Evolutionary conservation across 2,329 filamentous ascomycete species (phyloP).

Genomic region (Graphilbum fragrans): DNA sequence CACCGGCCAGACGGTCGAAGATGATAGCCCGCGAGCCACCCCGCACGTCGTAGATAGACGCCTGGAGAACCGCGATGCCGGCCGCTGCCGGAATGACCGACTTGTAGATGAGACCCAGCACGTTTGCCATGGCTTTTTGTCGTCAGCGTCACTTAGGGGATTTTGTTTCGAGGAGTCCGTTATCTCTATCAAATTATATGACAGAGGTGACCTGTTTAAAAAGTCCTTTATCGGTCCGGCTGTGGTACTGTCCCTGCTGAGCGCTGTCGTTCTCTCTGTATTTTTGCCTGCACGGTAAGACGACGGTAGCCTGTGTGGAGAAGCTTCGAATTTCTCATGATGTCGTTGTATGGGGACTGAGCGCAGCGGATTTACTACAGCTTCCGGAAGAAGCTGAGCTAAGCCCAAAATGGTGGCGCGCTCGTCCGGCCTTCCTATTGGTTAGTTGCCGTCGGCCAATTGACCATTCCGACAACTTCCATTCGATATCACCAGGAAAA

Average conservation of each 20-base stretch:
- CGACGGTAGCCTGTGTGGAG: no score
- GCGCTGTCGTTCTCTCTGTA: no score
- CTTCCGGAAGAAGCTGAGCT: background rate
- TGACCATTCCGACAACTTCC: slow-evolving; percentile 15
- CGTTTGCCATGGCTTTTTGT: slow-evolving; percentile 45
- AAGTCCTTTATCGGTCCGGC: no score
- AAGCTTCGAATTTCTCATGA: no score
- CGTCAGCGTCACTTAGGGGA: no score
- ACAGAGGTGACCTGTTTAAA: no score
- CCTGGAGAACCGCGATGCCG: slow-evolving; percentile 55
- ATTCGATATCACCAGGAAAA: slow-evolving; percentile 11
- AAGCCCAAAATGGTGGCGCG: background rate
- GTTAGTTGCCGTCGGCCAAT: slow-evolving; percentile 3
- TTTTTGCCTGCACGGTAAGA: no score
- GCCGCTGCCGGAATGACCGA: slow-evolving; percentile 63
- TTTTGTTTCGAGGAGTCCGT: no score
- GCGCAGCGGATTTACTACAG: slow-evolving; percentile 1
- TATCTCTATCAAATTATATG: no score
- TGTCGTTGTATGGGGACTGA: background rate
- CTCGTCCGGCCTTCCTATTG: background rate
- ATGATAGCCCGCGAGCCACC: slow-evolving; percentile 93
- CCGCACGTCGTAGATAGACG: slow-evolving; percentile 92
- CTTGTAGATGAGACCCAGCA: slow-evolving; percentile 50
- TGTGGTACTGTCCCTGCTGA: no score
- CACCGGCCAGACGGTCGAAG: slow-evolving; percentile 86